Percentiles rank a stretch among this genome's conserved stretches.
These are phyloP conservation scores for Closterium sp. DNA, from an alignment of 139 green algal species.

Conservation along the genomic window DNA sequence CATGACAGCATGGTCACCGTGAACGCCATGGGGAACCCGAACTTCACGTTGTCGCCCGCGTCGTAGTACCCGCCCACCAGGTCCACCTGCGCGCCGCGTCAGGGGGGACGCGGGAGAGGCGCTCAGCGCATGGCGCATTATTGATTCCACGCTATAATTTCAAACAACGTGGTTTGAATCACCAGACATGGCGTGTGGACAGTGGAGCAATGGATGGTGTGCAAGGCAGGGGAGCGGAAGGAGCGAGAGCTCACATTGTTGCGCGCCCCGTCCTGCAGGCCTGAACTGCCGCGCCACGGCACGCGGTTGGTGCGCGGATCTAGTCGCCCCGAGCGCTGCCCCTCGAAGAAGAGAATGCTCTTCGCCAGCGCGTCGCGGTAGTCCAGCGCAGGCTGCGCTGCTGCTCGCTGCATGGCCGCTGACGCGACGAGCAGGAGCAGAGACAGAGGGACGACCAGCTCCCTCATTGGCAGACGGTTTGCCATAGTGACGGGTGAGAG, in stretches of 20 bases:
- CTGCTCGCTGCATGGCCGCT: too few relatives aligned
- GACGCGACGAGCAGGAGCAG: too few relatives aligned
- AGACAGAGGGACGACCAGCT: too few relatives aligned
- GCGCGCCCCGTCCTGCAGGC: background rate
- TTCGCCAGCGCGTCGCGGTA: background rate
- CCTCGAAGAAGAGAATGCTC: conserved; percentile 11
- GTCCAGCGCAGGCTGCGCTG: background rate
- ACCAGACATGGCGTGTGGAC: background rate
- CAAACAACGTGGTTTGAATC: background rate
- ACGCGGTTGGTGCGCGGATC: background rate
- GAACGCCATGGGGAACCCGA: conserved; percentile 73
- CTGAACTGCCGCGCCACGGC: conserved; percentile 3
- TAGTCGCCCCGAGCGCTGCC: conserved; percentile 2
- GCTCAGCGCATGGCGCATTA: background rate
- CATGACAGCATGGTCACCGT: conserved; percentile 71
- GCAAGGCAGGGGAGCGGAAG: background rate
- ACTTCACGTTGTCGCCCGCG: conserved; percentile 74
- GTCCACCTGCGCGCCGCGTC: conserved; percentile 9
- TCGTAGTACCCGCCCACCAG: conserved; percentile 60
- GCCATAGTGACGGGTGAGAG: too few relatives aligned
- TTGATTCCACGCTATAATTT: background rate
- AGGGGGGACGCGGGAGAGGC: background rate
- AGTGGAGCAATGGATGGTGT: background rate
- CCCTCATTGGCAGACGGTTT: too few relatives aligned
- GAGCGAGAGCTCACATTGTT: background rate